A percentile compares a stretch with the other conserved stretches of the same genome.
Conservation (phyloP, 2,329 filamentous ascomycete species). For the Alternaria panax region DNA sequence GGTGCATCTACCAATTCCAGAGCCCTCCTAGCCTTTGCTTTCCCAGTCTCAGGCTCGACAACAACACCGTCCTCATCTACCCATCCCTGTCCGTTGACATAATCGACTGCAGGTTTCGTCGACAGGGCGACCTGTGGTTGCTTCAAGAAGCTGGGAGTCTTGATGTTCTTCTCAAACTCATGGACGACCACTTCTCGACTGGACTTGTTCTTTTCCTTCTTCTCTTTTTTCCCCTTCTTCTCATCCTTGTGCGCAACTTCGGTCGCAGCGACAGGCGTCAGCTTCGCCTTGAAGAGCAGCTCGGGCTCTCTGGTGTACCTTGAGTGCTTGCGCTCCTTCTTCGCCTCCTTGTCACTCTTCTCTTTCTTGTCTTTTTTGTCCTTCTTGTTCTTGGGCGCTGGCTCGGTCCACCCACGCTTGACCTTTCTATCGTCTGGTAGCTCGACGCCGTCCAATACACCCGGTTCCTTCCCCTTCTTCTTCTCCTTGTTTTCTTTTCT, state of each 20-base stretch:
- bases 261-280: slow-evolving; percentile 60
- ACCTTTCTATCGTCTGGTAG: slow-evolving; percentile 78
- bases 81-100: slow-evolving; percentile 88
- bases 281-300: slow-evolving; percentile 81
- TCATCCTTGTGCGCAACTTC: slow-evolving; percentile 52
- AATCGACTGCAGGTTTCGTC: slow-evolving; percentile 65
- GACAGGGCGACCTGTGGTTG: slow-evolving; percentile 55
- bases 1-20: slow-evolving; percentile 43
- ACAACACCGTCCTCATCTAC: slow-evolving; percentile 79
- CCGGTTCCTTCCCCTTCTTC: slow-evolving; percentile 58
- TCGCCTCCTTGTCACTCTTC: slow-evolving; percentile 52
- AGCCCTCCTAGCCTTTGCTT: slow-evolving; percentile 43
- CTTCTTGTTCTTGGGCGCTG: slow-evolving; percentile 51
- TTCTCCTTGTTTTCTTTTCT: slow-evolving; percentile 50
- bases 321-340: slow-evolving; percentile 68
- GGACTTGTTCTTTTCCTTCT: slow-evolving; percentile 66
- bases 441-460: slow-evolving; percentile 71
- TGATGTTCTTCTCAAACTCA: slow-evolving; percentile 86
- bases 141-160: slow-evolving; percentile 83
- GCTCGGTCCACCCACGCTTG: slow-evolving; percentile 88
- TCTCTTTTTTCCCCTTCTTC: slow-evolving; percentile 61
- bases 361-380: slow-evolving; percentile 57
- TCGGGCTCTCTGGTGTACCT: slow-evolving; percentile 84
- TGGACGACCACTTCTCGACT: slow-evolving; percentile 72
- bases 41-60: slow-evolving; percentile 65